Evolutionary conservation across 108 stramenopile species (phyloP), one percentile per base, ranked within the genome.

Genomic region (Nannochloropsis oceanica): DNA sequence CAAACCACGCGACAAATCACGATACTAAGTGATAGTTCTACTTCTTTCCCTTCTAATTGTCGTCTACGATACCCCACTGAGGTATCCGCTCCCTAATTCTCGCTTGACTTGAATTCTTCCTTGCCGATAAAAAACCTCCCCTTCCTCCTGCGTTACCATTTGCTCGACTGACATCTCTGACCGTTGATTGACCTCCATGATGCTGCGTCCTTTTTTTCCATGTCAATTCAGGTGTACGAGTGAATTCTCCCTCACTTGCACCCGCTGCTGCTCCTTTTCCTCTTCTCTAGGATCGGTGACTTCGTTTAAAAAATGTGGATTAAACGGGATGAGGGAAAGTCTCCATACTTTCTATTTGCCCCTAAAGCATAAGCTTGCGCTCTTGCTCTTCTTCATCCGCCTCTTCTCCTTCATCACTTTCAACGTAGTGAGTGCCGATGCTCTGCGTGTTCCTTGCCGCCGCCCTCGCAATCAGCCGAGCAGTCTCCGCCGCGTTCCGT

Each of bases 401-500:
- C 80, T 81, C 80, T 11, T 81, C 26, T 25, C 25, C 80, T 25
- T n/a, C 25, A 25, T 25, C 26, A 25, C 25, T 81, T 14, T 81
- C 80, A 8, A 88, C 73, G 44, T 84, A 88, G 73, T 88, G 87
- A 59, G 87, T 80, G 20, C 87, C 87, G 7, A 83, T 42, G 12
- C 84, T 84, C 79, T 27, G 14, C 43, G 26, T 43, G 79, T 88
- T 88, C 14, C 13, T 13, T 11, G 26, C 11, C 18, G 87, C 87
- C 5, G 87, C 87, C 43, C 42, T 43, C 13, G 84, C 84, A 50
- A 88, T 82, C 43, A 85, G 0, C 3, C 81, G 84, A 0, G 81
- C 87, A 27, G 84, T 82, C 59, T 82, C 81, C 81, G 43, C 87
- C 26, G 84, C 87, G 73, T 88, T 88, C 43, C 87, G 84, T 13